Conservation (phyloP, 257 asterid species). For the Salvia miltiorrhiza region DNA sequence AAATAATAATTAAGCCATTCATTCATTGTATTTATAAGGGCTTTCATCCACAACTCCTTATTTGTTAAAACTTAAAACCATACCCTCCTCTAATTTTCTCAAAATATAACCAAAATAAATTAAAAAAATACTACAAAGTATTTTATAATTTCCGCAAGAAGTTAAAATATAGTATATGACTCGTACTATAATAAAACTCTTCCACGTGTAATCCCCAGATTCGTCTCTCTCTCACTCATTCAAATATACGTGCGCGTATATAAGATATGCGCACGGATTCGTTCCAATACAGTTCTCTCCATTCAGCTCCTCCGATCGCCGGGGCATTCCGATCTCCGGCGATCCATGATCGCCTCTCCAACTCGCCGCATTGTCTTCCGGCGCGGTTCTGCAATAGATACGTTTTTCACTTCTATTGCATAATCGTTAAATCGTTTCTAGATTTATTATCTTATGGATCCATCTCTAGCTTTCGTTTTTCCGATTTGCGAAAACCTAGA, state of each 20-base stretch:
- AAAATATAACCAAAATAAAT: too few species aligned
- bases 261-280: neutral
- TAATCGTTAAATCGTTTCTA: neutral
- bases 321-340: slow-evolving; percentile 42
- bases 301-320: slow-evolving; percentile 32
- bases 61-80: too few species aligned
- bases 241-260: neutral
- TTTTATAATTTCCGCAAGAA: neutral
- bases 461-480: neutral
- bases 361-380: slow-evolving; percentile 3
- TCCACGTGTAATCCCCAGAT: slow-evolving; percentile 15
- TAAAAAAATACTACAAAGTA: neutral
- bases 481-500: neutral
- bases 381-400: slow-evolving; percentile 2
- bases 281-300: slow-evolving; percentile 16
- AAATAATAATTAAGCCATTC: too few species aligned
- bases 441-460: slow-evolving; percentile 2
- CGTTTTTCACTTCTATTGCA: neutral
- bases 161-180: slow-evolving; percentile 9
- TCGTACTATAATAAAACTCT: neutral
- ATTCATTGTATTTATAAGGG: too few species aligned
- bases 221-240: slow-evolving; percentile 1
- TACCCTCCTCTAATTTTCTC: too few species aligned
- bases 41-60: too few species aligned
- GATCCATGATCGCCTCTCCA: slow-evolving; percentile 19